Evolutionary conservation across 306 rosid species (phyloP).

Genomic region (Ormosia emarginata): DNA sequence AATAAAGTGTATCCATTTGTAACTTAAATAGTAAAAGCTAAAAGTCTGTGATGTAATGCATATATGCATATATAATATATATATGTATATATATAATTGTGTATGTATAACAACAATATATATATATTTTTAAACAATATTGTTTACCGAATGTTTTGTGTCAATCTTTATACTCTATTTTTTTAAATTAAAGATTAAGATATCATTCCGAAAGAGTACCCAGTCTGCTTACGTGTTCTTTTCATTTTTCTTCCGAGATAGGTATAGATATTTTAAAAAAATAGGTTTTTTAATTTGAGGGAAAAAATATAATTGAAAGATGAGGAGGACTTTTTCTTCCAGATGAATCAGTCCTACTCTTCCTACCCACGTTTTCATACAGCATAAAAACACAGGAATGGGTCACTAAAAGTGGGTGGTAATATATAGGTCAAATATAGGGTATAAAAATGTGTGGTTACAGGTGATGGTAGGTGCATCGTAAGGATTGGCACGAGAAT

Average conservation of each 20-base stretch:
- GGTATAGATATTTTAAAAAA: slow-evolving; percentile 14
- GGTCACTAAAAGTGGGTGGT: neutral
- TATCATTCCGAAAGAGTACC: slow-evolving; percentile 5
- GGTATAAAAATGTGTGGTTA: neutral
- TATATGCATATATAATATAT: no score
- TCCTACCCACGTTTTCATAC: neutral
- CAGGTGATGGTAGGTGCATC: neutral
- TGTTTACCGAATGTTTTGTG: neutral
- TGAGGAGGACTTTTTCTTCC: neutral
- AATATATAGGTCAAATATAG: neutral
- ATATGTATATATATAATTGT: no score
- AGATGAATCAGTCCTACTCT: neutral
- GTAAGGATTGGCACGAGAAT: slow-evolving; percentile 17
- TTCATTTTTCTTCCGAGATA: neutral
- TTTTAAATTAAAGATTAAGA: neutral
- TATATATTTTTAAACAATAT: no score
- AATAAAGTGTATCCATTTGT: no score
- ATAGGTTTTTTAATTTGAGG: neutral
- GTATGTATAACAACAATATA: no score
- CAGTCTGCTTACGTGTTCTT: slow-evolving; percentile 26
- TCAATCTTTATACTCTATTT: neutral
- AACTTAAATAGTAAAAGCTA: no score
- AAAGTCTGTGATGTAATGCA: no score
- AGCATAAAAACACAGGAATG: neutral
- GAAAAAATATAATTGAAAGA: neutral